A percentile compares a stretch with the other conserved stretches of the same genome.
These are phyloP conservation scores for Verticillium tricorpus DNA, from an alignment of 2,329 filamentous ascomycete genomes.

Conservation along the genomic window DNA sequence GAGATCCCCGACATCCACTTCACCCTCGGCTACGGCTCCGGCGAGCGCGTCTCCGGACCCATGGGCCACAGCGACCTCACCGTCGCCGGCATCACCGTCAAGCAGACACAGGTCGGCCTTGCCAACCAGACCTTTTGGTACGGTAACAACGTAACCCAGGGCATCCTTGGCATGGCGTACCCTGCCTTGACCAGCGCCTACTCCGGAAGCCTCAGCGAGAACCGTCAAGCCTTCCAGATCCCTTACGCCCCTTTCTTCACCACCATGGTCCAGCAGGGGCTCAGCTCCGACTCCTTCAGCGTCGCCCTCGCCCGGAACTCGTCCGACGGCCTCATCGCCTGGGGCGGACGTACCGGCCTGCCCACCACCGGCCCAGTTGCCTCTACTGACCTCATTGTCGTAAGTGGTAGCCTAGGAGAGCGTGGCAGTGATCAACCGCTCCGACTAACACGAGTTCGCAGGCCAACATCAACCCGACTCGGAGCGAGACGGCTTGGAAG, in stretches of 20 bases:
- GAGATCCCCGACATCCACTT: conserved; percentile 39
- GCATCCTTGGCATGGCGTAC: conserved; percentile 47
- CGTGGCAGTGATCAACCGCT: not conserved
- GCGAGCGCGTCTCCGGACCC: conserved; percentile 40
- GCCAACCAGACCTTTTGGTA: conserved; percentile 46
- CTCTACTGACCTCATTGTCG: conserved; percentile 39
- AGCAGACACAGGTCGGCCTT: conserved; percentile 41
- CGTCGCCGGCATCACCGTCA: conserved; percentile 39
- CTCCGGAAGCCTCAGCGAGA: conserved; percentile 31
- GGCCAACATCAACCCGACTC: conserved; percentile 36
- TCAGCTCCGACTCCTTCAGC: conserved; percentile 40
- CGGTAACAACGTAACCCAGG: conserved; percentile 47
- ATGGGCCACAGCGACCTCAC: conserved; percentile 42
- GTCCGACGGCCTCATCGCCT: conserved; percentile 38
- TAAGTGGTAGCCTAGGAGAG: conserved; percentile 21
- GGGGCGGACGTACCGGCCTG: conserved; percentile 34
- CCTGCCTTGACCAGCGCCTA: conserved; percentile 45
- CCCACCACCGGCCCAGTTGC: conserved; percentile 29
- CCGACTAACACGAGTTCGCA: conserved; percentile 15
- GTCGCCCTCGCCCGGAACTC: conserved; percentile 43
- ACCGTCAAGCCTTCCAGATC: conserved; percentile 30
- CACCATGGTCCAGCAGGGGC: conserved; percentile 40
- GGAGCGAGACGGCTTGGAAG: conserved; percentile 33
- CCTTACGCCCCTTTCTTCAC: conserved; percentile 45
- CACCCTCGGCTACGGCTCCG: conserved; percentile 41